phyloP scores from a whole-genome alignment of 345 rosid species.

The Gossypium australe region DNA sequence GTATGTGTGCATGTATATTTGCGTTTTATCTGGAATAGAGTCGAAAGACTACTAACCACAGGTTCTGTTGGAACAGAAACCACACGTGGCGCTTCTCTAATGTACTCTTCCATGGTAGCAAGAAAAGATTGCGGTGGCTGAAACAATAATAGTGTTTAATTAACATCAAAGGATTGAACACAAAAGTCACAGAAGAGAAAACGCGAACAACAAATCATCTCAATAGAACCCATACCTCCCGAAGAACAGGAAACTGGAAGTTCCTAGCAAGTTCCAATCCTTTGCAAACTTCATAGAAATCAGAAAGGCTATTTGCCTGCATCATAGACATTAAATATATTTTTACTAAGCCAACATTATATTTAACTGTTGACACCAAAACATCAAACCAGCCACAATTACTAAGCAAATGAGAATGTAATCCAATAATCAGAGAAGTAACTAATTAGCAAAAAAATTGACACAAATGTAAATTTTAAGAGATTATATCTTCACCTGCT shows the following conservation, averaged over 20 bases:
- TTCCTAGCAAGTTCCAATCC: slow-evolving; percentile 99
- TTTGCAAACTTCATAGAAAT: slow-evolving; percentile 90
- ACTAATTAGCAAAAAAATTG: background rate
- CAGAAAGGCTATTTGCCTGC: slow-evolving; percentile 90
- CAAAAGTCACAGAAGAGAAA: background rate
- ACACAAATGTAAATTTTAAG: slow-evolving; percentile 10
- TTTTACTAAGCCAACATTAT: slow-evolving; percentile 5
- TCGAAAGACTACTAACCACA: slow-evolving; percentile 43
- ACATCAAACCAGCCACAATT: background rate
- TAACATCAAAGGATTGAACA: background rate
- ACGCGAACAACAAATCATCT: slow-evolving; percentile 2
- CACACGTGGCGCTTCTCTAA: slow-evolving; percentile 86
- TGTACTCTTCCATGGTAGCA: slow-evolving; percentile 94
- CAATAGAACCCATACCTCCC: slow-evolving; percentile 58
- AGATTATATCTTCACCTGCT: slow-evolving; percentile 58
- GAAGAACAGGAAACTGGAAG: slow-evolving; percentile 85
- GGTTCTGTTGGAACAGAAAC: slow-evolving; percentile 70
- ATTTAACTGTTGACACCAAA: background rate
- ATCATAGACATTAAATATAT: slow-evolving; percentile 10
- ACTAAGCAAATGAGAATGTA: background rate
- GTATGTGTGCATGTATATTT: background rate
- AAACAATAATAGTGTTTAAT: slow-evolving; percentile 4
- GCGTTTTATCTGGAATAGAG: background rate
- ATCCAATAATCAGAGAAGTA: background rate
- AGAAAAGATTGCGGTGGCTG: slow-evolving; percentile 98